Base-by-base conservation (phyloP, 2,329 filamentous ascomycete genomes). In the Exophiala xenobiotica region DNA sequence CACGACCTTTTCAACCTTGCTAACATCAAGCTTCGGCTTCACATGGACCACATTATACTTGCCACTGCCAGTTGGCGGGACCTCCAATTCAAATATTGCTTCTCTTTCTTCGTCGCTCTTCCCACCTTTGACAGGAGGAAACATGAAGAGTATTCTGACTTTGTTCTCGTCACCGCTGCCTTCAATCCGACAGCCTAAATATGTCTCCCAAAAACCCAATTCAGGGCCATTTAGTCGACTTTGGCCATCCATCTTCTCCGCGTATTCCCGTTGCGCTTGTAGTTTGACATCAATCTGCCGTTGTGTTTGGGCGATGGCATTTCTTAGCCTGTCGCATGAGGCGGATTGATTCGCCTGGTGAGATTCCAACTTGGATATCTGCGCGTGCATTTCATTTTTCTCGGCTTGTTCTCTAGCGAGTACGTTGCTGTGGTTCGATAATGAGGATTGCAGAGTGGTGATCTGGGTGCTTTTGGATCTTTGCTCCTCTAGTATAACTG, bases 131-230 rank as follows among this genome's bases (percentile, higher is more conserved):
- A 95, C 90, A 65, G 95, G 84, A 39, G 97, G 77, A 68, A 95
- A 88, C 22, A 83, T 87, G 66, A 90, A 99, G 2, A 93, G 81
- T 68, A 99, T 96, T 70, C 92, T 92, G 61, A 99, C 76, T 20
- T 88, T 80, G 70, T 96, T 91, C 57, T 88, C 85, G 65, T 82
- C 81, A 1, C 89, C 91, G 0, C 88, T 88, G 1, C 92, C 92
- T 66, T 97, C 92, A 65, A 99, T 95, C 54, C 87, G 78, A 66
- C 97, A 70, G 52, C 92, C 91, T 53, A 99, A 75, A 67, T 92
- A 93, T 48, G 86, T 87, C 68, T 95, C 88, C 93, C 93, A 99
- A 67, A 97, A 97, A 61, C 91, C 88, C 39, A 99, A 78, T 74
- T 99, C 93, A 0, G 93, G 93, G 37, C 88, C 81, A 70, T 99